These are phyloP conservation scores for Erysimum cheiranthoides DNA, from an alignment of 345 rosid genomes.

Conservation along the genomic window DNA sequence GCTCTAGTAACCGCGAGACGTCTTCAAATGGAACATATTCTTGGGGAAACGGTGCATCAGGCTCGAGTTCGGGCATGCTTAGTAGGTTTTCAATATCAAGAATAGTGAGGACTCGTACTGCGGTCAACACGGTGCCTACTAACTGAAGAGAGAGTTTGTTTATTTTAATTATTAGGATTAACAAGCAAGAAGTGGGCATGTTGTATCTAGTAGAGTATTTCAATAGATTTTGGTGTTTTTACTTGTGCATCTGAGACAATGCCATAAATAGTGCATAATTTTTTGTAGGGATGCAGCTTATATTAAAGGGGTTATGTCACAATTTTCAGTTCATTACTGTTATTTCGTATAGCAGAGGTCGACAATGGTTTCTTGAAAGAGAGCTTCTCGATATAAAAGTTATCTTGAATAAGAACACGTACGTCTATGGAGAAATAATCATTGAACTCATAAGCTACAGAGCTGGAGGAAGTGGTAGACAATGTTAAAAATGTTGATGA, in stretches of 20 bases:
- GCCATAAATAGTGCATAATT: slow-evolving; percentile 22
- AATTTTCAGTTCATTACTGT: slow-evolving; percentile 3
- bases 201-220: slow-evolving; percentile 14
- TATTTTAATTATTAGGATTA: slow-evolving; percentile 8
- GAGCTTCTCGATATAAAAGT: not conserved
- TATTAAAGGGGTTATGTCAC: slow-evolving; percentile 24
- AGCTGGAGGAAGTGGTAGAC: too few species aligned
- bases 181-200: not conserved
- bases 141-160: slow-evolving; percentile 21
- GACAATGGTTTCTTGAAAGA: slow-evolving; percentile 12
- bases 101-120: slow-evolving; percentile 36
- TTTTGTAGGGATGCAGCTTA: slow-evolving; percentile 36
- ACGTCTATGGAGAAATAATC: too few species aligned
- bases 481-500: too few species aligned
- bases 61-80: not conserved
- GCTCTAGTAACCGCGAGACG: slow-evolving; percentile 34
- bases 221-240: slow-evolving; percentile 11
- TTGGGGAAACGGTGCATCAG: slow-evolving; percentile 26
- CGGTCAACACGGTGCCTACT: slow-evolving; percentile 10
- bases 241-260: not conserved
- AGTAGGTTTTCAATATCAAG: slow-evolving; percentile 34
- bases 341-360: not conserved
- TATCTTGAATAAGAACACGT: not conserved
- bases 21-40: slow-evolving; percentile 39
- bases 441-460: too few species aligned